A percentile compares a stretch with the other conserved stretches of the same genome.
Conservation (phyloP, 768 basidiomycete genomes). For the Lactarius tabidus region DNA sequence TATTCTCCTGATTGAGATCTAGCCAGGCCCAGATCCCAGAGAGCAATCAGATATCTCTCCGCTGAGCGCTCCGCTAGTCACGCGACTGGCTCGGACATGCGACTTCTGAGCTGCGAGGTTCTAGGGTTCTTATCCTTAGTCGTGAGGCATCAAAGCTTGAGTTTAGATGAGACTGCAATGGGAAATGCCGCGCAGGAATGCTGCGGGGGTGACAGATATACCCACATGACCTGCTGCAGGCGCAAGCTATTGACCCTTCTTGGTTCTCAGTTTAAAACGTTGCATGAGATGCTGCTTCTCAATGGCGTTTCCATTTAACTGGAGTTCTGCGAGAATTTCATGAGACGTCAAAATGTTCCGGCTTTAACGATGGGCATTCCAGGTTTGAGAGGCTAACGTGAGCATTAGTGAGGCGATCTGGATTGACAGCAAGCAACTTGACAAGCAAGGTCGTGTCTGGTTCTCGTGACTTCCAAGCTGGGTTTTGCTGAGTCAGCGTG, state of each 20-base stretch:
- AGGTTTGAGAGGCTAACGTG: too few relatives aligned
- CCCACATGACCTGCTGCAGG: neutral
- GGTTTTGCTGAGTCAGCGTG: neutral
- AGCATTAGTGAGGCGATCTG: too few relatives aligned
- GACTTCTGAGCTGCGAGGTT: neutral
- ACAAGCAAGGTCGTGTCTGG: too few relatives aligned
- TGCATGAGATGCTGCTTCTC: too few relatives aligned
- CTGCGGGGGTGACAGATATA: neutral
- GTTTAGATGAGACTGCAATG: neutral
- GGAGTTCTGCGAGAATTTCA: neutral
- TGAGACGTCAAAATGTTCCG: neutral
- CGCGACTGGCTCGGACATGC: neutral
- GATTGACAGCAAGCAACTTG: too few relatives aligned
- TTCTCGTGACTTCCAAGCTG: neutral
- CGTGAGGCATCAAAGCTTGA: neutral
- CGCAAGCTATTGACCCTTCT: neutral
- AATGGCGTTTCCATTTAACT: neutral
- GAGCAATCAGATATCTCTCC: neutral
- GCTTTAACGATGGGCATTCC: neutral
- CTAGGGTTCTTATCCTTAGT: neutral
- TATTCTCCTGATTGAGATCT: neutral
- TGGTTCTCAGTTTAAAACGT: neutral
- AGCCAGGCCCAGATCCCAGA: neutral
- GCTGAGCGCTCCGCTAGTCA: neutral
- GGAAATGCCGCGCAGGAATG: neutral